Evolutionary conservation across 495 filamentous ascomycete species (phyloP).

Genomic region (Clavariopsis aquatica): DNA sequence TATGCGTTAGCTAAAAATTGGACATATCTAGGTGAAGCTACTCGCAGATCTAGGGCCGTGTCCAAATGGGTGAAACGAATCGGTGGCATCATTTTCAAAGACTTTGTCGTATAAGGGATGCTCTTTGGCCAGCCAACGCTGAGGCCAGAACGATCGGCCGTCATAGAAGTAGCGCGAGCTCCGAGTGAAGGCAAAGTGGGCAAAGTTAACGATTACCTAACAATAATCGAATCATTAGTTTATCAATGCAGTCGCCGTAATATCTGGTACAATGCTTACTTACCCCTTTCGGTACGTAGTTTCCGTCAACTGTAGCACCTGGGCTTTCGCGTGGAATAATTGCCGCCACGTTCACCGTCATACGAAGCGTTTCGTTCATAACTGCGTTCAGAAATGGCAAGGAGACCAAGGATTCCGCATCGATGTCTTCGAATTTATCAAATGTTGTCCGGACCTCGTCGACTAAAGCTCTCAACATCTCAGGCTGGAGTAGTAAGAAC

Average conservation of each 20-base stretch:
- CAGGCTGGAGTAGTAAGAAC: not conserved
- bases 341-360: not conserved
- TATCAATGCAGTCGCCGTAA: not conserved
- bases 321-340: not conserved
- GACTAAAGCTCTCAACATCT: not conserved
- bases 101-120: conserved; percentile 3
- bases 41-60: conserved; percentile 6
- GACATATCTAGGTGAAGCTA: not conserved
- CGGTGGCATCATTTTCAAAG: conserved; percentile 1
- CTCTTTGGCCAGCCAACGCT: conserved; percentile 8
- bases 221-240: conserved; percentile 5
- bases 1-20: not conserved
- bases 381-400: not conserved
- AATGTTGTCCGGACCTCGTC: not conserved
- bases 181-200: conserved; percentile 6
- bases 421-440: not conserved
- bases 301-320: not conserved
- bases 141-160: conserved; percentile 1
- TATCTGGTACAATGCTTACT: not conserved
- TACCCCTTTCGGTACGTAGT: conserved; percentile 9
- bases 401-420: not conserved
- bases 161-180: conserved; percentile 12
- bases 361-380: not conserved
- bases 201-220: not conserved
- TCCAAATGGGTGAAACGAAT: not conserved